Base-by-base conservation (phyloP, 148 eudicot genomes). In the Cornus suecica region DNA sequence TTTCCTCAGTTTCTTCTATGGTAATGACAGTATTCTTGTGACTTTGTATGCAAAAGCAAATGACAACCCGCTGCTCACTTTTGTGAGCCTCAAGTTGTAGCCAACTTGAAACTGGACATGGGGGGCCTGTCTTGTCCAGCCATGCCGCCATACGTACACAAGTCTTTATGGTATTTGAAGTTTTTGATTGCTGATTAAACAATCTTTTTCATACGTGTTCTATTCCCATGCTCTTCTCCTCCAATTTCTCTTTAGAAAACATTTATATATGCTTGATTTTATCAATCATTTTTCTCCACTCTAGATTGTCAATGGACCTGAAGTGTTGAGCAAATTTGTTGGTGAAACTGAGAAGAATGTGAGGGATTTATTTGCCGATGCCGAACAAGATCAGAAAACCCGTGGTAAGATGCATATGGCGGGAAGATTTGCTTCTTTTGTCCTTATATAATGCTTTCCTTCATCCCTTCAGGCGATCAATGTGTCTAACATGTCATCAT, bases 311-410 rank as follows among this genome's bases (percentile, higher is more conserved):
- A 96, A 96, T 89, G 99, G 99, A 67, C 99, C 99, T 79, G 99
- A 96, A 84, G 98, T 96, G 32, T 83, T 96, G 66, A 96, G 99
- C 85, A 96, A 96, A 77, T 96, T 93, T 87, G 99, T 96, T 85
- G 99, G 99, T 81, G 99, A 96, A 83, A 96, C 99, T 77, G 98
- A 96, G 83, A 96, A 96, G 86, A 96, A 96, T 79, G 96, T 96
- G 79, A 89, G 99, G 74, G 99, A 96, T 86, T 83, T 96, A 75
- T 96, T 96, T 88, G 98, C 98, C 79, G 99, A 96, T 86, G 99
- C 99, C 78, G 99, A 96, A 83, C 88, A 90, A 31, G 99, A 96
- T 69, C 99, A 96, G 76, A 91, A 88, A 86, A 83, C 92, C 69
- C 74, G 83, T 89, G 97, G 97, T 86, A 82, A 58, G 70, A 30